Conservation (phyloP, 1,284 basidiomycete species). For the Tremellales sp. region DNA sequence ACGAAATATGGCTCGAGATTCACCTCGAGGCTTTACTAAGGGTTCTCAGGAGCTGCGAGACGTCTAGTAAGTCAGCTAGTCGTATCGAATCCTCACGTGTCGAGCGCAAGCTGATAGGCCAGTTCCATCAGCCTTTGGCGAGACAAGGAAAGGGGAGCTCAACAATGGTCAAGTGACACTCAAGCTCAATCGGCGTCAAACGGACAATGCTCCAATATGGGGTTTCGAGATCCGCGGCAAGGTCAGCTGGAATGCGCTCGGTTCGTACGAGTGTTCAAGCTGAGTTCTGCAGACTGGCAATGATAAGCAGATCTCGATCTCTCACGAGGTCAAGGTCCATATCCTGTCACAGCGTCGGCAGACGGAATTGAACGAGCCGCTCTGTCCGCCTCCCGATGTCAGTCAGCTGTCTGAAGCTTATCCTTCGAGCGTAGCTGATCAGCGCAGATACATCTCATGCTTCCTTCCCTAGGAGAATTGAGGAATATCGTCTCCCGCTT, state of each 20-base stretch:
- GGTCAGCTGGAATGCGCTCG: constrained; percentile 15
- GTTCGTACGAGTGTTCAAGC: background rate
- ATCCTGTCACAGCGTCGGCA: constrained; percentile 71
- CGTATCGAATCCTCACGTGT: background rate
- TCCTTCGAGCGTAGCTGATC: constrained; percentile 1
- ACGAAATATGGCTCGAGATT: constrained; percentile 72
- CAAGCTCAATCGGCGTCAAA: constrained; percentile 55
- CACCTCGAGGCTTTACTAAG: constrained; percentile 64
- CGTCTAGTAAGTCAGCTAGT: constrained; percentile 25
- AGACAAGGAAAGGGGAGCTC: constrained; percentile 6
- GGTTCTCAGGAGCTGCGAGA: constrained; percentile 56
- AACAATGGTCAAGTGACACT: constrained; percentile 64
- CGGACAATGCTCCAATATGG: constrained; percentile 37
- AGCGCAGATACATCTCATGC: constrained; percentile 72
- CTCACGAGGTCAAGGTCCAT: constrained; percentile 51
- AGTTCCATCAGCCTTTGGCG: background rate
- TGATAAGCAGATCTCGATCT: constrained; percentile 35
- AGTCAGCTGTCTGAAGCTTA: constrained; percentile 25
- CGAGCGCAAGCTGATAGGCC: background rate
- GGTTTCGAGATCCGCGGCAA: constrained; percentile 39
- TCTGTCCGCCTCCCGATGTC: constrained; percentile 85
- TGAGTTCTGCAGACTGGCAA: background rate
- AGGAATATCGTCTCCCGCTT: constrained; percentile 74
- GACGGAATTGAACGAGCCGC: constrained; percentile 67
- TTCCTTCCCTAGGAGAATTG: constrained; percentile 72